Conservation (phyloP, 495 filamentous ascomycete genomes). For the Talaromyces proteolyticus region DNA sequence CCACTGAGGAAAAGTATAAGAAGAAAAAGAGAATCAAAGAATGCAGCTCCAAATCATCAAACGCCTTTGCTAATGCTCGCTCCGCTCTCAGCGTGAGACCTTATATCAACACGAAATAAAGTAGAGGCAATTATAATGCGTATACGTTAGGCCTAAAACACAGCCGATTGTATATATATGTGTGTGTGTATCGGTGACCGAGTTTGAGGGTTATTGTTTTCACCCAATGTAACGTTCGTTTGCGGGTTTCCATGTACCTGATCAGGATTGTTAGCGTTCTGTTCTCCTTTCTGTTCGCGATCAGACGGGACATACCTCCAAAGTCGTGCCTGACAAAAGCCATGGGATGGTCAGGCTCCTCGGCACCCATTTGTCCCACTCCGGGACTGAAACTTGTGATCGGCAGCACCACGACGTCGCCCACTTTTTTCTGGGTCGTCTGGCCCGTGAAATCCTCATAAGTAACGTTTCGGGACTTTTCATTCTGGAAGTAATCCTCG, state of each 20-base stretch:
- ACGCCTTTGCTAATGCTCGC: no score
- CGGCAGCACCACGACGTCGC: constrained; percentile 87
- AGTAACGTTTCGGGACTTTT: constrained; percentile 63
- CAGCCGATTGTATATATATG: neutral
- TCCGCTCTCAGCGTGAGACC: no score
- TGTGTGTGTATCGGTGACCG: neutral
- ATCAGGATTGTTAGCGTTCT: constrained; percentile 4
- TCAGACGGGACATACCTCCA: constrained; percentile 58
- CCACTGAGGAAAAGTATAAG: no score
- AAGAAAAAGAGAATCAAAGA: no score
- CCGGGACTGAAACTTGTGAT: constrained; percentile 98
- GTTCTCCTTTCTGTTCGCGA: neutral
- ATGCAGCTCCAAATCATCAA: no score
- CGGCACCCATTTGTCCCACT: constrained; percentile 89
- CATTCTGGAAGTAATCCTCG: constrained; percentile 80
- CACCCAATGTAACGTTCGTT: constrained; percentile 12
- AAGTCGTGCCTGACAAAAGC: constrained; percentile 98
- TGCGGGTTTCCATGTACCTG: constrained; percentile 79
- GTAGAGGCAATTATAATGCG: no score
- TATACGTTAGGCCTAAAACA: no score
- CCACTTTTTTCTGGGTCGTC: constrained; percentile 73
- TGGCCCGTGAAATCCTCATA: constrained; percentile 89
- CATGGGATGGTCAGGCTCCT: constrained; percentile 87
- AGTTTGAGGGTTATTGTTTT: no score
- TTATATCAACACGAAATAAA: no score